Evolutionary conservation across 164 flowering plant genomes (phyloP).

Genomic region (Magnolia kwangsiensis): DNA sequence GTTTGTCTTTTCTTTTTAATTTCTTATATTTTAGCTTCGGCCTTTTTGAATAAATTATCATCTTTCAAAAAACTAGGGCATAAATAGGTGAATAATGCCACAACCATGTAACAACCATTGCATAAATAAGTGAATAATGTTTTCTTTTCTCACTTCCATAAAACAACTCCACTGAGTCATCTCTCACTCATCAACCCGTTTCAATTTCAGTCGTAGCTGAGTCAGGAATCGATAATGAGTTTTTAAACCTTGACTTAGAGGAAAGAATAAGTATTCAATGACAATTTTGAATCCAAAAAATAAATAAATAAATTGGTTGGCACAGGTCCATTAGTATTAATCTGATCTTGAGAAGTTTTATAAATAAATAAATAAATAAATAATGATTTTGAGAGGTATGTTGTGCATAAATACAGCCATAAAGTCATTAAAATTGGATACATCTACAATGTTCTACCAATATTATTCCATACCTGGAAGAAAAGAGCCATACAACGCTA

Average conservation of each 20-base stretch:
- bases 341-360: too few species aligned
- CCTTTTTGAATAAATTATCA: too few species aligned
- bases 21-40: too few species aligned
- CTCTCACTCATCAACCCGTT: background rate
- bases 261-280: background rate
- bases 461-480: slow-evolving; percentile 64
- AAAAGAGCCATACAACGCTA: slow-evolving; percentile 88
- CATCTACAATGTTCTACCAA: background rate
- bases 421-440: background rate
- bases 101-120: too few species aligned
- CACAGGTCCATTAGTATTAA: background rate
- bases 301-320: background rate
- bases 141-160: background rate
- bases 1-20: too few species aligned
- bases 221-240: background rate
- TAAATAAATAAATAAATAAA: too few species aligned
- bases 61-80: too few species aligned
- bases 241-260: background rate
- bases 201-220: background rate
- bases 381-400: too few species aligned
- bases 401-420: too few species aligned
- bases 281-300: background rate
- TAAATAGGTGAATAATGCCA: too few species aligned
- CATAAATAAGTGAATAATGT: background rate
- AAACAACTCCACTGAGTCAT: background rate